phyloP scores from a whole-genome alignment of 345 rosid species.

The Linum lewisii region DNA sequence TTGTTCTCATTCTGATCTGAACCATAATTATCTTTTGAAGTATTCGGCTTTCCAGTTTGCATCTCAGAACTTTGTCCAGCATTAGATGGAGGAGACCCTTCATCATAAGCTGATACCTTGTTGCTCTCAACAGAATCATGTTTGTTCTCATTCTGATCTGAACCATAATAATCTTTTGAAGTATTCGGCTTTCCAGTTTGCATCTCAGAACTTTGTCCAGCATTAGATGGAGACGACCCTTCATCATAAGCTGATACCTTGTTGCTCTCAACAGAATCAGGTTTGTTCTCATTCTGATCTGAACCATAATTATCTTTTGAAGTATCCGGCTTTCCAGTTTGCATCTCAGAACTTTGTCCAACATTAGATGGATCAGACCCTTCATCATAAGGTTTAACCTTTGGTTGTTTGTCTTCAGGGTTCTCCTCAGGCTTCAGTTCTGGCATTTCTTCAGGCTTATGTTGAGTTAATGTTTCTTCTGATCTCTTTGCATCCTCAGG shows the following conservation, averaged over 20 bases:
- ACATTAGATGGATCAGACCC: conserved; percentile 24
- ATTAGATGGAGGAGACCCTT: conserved; percentile 21
- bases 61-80: conserved; percentile 27
- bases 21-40: conserved; percentile 20
- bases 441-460: conserved; percentile 15
- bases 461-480: conserved; percentile 4
- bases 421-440: conserved; percentile 10
- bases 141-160: conserved; percentile 31
- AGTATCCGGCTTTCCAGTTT: too few species aligned
- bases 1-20: conserved; percentile 30
- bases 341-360: conserved; percentile 29
- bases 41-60: too few species aligned
- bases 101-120: conserved; percentile 18
- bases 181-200: too few species aligned
- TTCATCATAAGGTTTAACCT: conserved; percentile 19
- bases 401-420: neutral
- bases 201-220: conserved; percentile 30
- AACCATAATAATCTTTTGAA: conserved; percentile 17
- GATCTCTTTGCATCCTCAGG: conserved; percentile 54
- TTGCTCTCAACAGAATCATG: conserved; percentile 21
- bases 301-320: conserved; percentile 18
- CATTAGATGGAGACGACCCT: conserved; percentile 22
- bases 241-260: conserved; percentile 20
- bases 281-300: conserved; percentile 28
- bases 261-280: conserved; percentile 27